phyloP scores from a whole-genome alignment of 2,329 filamentous ascomycete species.

The Hypoxylon sp. region DNA sequence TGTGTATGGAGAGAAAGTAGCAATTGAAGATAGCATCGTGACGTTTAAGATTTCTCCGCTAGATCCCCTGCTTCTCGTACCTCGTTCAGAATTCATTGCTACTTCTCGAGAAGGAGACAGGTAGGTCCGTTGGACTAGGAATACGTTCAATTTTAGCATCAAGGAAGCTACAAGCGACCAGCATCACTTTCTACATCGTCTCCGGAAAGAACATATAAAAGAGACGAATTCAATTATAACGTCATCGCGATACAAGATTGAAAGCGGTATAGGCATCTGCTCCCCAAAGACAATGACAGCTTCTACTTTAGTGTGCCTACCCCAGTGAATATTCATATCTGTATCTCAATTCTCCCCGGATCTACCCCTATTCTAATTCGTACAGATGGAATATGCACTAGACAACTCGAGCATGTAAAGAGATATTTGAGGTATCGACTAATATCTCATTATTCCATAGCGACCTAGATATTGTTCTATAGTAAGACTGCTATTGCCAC shows the following conservation, averaged over 20 bases:
- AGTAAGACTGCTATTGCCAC: constrained; percentile 21
- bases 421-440: background rate
- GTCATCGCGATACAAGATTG: background rate
- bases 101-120: background rate
- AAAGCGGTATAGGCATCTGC: background rate
- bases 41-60: background rate
- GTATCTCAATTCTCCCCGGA: background rate
- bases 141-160: background rate
- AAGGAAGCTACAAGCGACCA: background rate
- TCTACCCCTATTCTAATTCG: no score
- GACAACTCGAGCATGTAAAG: no score
- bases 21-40: constrained; percentile 24
- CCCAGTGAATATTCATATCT: background rate
- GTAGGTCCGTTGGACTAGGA: background rate
- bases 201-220: constrained; percentile 1
- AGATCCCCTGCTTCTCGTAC: background rate
- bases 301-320: background rate
- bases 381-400: no score
- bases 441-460: background rate
- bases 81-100: background rate
- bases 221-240: background rate
- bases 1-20: background rate
- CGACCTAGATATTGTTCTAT: background rate
- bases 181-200: background rate
- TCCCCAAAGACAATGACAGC: background rate